Evolutionary conservation across 2,329 filamentous ascomycete genomes (phyloP), one percentile per base, ranked within the genome.

Genomic region (Torrubiella hemipterigena): DNA sequence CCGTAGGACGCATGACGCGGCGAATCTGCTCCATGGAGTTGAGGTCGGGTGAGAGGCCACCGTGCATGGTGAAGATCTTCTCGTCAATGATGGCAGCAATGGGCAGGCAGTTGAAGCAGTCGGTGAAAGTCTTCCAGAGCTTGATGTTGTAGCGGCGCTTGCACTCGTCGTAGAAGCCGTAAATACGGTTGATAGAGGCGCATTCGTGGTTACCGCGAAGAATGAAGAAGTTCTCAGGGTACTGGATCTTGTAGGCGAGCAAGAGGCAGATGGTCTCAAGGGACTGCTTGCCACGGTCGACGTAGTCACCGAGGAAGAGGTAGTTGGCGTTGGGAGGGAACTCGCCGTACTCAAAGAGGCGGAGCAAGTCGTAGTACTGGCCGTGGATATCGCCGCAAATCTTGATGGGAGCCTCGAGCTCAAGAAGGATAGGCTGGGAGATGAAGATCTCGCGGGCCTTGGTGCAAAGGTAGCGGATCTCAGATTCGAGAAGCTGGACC

Each of bases 11-110:
- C 87, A 96, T 96, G 46, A 98, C 89, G 48, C 89, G 82, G 56
- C 91, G 85, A 49, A 98, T 98, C 69, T 98, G 89, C 68, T 98
- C 91, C 91, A 98, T 98, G 20, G 87, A 95, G 72, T 96, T 95
- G 44, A 98, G 70, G 56, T 95, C 91, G 27, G 91, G 91, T 59
- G 86, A 95, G 51, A 98, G 66, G 52, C 91, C 91, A 54, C 91
- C 91, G 63, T 98, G 91, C 89, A 98, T 95, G 54, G 87, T 95
- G 69, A 98, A 96, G 55, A 98, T 98, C 80, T 96, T 98, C 70
- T 95, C 91, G 53, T 94, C 89, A 49, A 98, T 95, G 62, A 98
- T 98, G 45, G 91, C 89, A 36, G 89, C 91, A 58, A 98, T 96
- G 29, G 89, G 89, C 52, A 96, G 65, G 64, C 86, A 95, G 71